Evolutionary conservation across 2,329 filamentous ascomycete genomes (phyloP), one percentile per base, ranked within the genome.

Genomic region (Aspergillus sp.): DNA sequence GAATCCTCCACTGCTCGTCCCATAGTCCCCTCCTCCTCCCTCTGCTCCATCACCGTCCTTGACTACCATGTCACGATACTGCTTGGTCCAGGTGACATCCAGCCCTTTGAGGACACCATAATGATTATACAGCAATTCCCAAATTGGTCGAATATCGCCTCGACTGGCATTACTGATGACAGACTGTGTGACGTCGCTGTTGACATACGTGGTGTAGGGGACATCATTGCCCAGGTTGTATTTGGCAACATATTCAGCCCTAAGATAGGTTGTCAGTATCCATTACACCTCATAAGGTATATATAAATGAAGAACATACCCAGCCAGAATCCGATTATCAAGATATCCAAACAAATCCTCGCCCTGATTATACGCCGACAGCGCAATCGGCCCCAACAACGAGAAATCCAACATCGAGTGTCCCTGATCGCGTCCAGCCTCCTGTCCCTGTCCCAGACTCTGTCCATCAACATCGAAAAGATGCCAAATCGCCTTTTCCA

Each of bases 351-450:
- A 73, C 4, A 73, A 49, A 42, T 73, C 68, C 5, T 60, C 56
- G 1, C 68, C 70, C 47, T 74, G 71, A 44, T 70, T 74, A 42
- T 65, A 68, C 0, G 64, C 62, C 49, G 68, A 64, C 52, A 72
- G 69, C 2, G 64, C 68, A 36, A 75, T 51, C 1, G 64, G 60
- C 2, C 67, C 71, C 2, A 71, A 45, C 5, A 73, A 53, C 0
- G 61, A 57, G 12, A 71, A 61, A 45, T 68, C 65, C 4, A 75
- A 55, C 8, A 61, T 62, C 1, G 69, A 51, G 46, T 75, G 72
- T 5, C 70, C 72, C 47, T 75, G 72, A 45, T 75, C 72, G 0
- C 71, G 56, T 2, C 71, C 70, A 1, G 68, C 62, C 39, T 74
- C 69, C 44, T 72, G 67, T 1, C 62, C 54, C 39, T 74, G 19